Conservation (phyloP, 2,329 filamentous ascomycete species). For the Talaromyces funiculosus region DNA sequence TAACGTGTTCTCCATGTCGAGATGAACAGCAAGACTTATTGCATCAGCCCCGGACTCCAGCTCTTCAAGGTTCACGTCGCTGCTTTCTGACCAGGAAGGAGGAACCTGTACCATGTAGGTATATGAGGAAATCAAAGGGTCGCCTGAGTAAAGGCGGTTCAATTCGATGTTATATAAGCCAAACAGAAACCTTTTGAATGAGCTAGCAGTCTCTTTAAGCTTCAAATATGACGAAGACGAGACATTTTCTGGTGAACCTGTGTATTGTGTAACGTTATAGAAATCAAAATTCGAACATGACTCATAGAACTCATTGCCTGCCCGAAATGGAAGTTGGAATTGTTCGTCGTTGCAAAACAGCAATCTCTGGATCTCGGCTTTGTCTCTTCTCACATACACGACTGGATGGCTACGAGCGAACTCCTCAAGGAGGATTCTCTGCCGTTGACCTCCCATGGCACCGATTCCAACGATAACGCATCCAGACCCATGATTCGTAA, state of each 20-base stretch:
- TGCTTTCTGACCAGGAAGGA: neutral
- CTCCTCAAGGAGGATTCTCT: constrained; percentile 53
- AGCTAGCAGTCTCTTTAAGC: neutral
- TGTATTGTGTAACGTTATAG: constrained; percentile 8
- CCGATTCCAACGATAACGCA: constrained; percentile 64
- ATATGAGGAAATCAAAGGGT: neutral
- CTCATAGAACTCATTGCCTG: constrained; percentile 31
- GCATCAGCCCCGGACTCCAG: constrained; percentile 1
- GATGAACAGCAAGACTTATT: neutral
- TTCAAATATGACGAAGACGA: neutral
- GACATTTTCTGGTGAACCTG: neutral
- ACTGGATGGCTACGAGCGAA: constrained; percentile 59
- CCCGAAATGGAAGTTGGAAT: constrained; percentile 16
- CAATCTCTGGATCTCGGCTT: constrained; percentile 14
- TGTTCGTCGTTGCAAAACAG: constrained; percentile 21
- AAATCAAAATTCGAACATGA: constrained; percentile 23
- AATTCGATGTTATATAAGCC: neutral
- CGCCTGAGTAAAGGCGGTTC: neutral
- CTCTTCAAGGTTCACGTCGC: neutral
- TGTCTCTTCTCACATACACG: constrained; percentile 59
- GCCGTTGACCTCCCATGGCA: constrained; percentile 56
- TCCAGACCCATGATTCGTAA: constrained; percentile 48
- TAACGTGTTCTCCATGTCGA: neutral
- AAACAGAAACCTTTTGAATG: neutral
- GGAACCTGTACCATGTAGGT: neutral